These are phyloP conservation scores for Dimargaris cristalligena DNA, from an alignment of 192 early-diverging fungal species.

Conservation along the genomic window DNA sequence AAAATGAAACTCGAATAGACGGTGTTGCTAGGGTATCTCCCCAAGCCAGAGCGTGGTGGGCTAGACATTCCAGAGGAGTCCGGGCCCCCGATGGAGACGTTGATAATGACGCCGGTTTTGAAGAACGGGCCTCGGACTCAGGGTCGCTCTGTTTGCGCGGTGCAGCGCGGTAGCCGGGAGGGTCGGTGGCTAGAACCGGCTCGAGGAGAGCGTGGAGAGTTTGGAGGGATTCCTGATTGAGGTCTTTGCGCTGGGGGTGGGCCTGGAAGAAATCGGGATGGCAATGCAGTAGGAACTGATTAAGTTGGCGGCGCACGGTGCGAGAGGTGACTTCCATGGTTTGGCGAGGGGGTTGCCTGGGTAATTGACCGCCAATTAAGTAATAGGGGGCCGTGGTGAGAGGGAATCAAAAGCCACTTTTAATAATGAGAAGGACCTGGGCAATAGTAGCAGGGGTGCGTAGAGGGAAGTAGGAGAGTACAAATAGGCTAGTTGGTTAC, in stretches of 20 bases:
- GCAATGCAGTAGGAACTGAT: conserved; percentile 1
- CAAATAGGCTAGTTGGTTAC: too few relatives aligned
- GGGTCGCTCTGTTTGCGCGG: neutral
- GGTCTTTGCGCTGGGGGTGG: neutral
- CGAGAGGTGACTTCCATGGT: neutral
- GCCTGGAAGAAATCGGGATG: conserved; percentile 3
- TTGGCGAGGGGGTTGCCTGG: too few relatives aligned
- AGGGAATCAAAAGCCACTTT: too few relatives aligned
- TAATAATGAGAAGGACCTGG: too few relatives aligned
- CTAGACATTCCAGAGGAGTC: too few relatives aligned
- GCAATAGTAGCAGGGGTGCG: too few relatives aligned
- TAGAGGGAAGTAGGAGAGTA: too few relatives aligned
- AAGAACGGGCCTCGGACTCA: neutral
- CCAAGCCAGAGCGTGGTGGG: neutral
- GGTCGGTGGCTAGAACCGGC: neutral
- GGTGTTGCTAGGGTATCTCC: neutral
- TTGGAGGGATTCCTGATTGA: conserved; percentile 4
- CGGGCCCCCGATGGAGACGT: too few relatives aligned
- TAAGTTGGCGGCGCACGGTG: neutral
- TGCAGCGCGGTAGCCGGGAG: neutral
- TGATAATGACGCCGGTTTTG: neutral
- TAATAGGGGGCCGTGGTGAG: too few relatives aligned
- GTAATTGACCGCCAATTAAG: too few relatives aligned
- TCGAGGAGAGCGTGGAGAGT: neutral
- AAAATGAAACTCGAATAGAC: neutral